Base-by-base conservation (phyloP, 352 stramenopile species). In the Peronospora belbahrii region DNA sequence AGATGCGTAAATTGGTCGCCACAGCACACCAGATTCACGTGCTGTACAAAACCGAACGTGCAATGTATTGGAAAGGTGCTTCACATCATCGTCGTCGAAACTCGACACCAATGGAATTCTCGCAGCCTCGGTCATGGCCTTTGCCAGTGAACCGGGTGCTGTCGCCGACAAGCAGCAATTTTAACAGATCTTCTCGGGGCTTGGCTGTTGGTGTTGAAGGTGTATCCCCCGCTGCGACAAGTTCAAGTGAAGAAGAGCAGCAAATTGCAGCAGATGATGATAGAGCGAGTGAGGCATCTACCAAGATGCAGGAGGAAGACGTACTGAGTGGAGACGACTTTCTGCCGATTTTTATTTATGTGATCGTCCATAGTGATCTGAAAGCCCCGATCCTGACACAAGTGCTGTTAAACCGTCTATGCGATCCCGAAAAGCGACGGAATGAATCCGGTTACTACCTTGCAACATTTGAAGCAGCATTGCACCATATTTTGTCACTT, bases 391-490 rank as follows among this genome's bases (percentile, higher is more conserved):
- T 93, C 52, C 70, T 88, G 48, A 88, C 79, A 13, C 74, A 90
- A 53, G 74, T 88, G 39, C 65, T 90, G 48, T 57, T 93, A 28
- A 89, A 90, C 54, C 77, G 74, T 18, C 68, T 93, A 19, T 88
- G 81, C 42, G 81, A 93, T 41, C 79, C 76, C 4, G 81, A 93
- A 53, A 88, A 90, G 59, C 76, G 81, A 8, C 74, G 74, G 17
- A 89, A 79, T 35, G 78, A 93, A 59, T 84, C 71, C n/a, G 81
- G 81, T n/a, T 93, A 93, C 59, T 93, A 90, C 53, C 56, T 93
- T 3, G 81, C 81, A 4, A 90, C 81, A 3, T 93, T 85, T 43
- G 81, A 93, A 45, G 81, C 78, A 2, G 78, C 78, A 22, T 38
- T 90, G 42, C 75, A 90, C 48, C 74, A 90, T 57, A 90, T 90